Evolutionary conservation across 148 eudicot genomes (phyloP).

Genomic region (Silene latifolia): DNA sequence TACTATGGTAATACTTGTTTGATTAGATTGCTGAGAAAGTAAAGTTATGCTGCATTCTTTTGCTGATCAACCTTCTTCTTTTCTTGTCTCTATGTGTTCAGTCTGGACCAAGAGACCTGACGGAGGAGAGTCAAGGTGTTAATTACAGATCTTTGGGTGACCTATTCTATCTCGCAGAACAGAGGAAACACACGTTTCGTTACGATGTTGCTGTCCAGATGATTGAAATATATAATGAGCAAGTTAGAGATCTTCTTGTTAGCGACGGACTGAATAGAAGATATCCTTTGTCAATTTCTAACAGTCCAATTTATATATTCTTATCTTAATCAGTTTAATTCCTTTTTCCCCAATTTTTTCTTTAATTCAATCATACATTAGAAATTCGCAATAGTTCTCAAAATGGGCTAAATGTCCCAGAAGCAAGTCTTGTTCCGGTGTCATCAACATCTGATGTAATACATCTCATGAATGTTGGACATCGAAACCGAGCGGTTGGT

Average conservation of each 20-base stretch:
- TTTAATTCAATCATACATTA: constrained; percentile 63
- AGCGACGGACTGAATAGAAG: constrained; percentile 75
- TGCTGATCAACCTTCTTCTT: constrained; percentile 9
- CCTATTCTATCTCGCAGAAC: constrained; percentile 73
- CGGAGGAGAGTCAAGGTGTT: constrained; percentile 83
- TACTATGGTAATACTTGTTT: constrained; percentile 63
- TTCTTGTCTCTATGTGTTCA: constrained; percentile 26
- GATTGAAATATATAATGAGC: constrained; percentile 98
- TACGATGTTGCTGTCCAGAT: constrained; percentile 96
- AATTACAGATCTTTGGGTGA: constrained; percentile 88
- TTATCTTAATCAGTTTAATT: neutral
- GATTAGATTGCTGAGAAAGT: neutral
- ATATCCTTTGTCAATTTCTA: constrained; percentile 60
- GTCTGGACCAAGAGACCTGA: constrained; percentile 87
- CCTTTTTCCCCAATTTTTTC: constrained; percentile 14
- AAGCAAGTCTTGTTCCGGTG: constrained; percentile 85
- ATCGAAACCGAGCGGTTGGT: constrained; percentile 86
- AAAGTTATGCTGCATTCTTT: neutral
- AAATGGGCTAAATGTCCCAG: constrained; percentile 87
- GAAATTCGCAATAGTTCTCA: constrained; percentile 92
- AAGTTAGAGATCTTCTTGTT: constrained; percentile 90
- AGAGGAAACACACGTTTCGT: constrained; percentile 68
- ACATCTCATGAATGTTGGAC: constrained; percentile 86
- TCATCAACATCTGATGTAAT: constrained; percentile 81
- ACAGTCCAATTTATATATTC: neutral